Evolutionary conservation across 306 rosid species (phyloP).

Genomic region (Quercus variabilis): DNA sequence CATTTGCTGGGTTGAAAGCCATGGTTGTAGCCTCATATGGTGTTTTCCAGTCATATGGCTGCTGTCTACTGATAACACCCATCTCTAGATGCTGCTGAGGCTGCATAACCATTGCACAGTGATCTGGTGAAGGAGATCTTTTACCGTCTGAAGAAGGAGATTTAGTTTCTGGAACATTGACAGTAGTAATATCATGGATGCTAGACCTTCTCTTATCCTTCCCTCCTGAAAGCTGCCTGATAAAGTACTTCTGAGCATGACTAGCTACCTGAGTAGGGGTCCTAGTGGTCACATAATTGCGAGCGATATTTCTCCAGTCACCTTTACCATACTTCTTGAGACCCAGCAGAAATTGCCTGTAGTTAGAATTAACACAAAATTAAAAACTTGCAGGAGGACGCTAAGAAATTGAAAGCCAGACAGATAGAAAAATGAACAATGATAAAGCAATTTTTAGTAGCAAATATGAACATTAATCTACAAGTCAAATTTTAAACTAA

Average conservation of each 20-base stretch:
- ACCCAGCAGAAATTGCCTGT: conserved; percentile 86
- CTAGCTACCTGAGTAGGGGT: conserved; percentile 95
- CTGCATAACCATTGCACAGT: conserved; percentile 23
- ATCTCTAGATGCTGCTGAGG: conserved; percentile 34
- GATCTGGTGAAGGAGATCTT: conserved; percentile 36
- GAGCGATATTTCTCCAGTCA: conserved; percentile 90
- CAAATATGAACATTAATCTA: conserved; percentile 13
- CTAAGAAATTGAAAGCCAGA: neutral
- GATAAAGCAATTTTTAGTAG: conserved; percentile 12
- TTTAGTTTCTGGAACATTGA: conserved; percentile 51
- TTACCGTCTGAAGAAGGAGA: conserved; percentile 37
- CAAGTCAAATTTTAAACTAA: conserved; percentile 16
- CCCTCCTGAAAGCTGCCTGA: conserved; percentile 67
- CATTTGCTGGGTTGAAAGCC: conserved; percentile 41
- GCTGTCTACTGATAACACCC: conserved; percentile 38
- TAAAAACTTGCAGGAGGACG: conserved; percentile 6
- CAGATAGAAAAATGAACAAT: conserved; percentile 13
- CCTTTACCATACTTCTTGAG: conserved; percentile 93
- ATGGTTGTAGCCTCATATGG: conserved; percentile 32
- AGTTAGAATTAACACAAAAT: conserved; percentile 1
- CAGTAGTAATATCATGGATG: conserved; percentile 87
- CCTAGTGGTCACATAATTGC: conserved; percentile 79
- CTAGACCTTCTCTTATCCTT: conserved; percentile 93
- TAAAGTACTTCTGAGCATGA: conserved; percentile 92
- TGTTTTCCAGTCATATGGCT: conserved; percentile 46